Evolutionary conservation across 768 basidiomycete species (phyloP).

Genomic region (Tricholoma matsutake): DNA sequence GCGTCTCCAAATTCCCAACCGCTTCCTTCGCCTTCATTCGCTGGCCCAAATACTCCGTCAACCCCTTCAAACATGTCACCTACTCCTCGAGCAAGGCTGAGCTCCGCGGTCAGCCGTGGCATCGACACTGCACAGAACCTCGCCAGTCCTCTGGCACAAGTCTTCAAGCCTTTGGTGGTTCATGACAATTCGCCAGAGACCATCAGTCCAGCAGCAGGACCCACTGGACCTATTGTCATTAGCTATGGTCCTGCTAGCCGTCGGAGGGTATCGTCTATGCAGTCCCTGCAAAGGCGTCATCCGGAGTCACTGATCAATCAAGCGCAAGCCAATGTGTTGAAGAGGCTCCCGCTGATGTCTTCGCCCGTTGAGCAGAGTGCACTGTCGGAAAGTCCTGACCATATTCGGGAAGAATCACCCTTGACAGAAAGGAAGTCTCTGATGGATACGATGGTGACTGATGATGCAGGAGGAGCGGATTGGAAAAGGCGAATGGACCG

Average conservation of each 20-base stretch:
- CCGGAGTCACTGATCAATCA: conserved; percentile 17
- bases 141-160: conserved; percentile 68
- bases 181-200: conserved; percentile 42
- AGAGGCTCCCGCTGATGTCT: conserved; percentile 24
- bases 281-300: conserved; percentile 17
- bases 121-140: conserved; percentile 36
- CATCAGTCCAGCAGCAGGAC: conserved; percentile 6
- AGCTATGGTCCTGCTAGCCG: conserved; percentile 46
- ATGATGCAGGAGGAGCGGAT: not conserved
- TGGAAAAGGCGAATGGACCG: conserved; percentile 25
- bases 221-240: conserved; percentile 17
- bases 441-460: not conserved
- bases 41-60: not conserved
- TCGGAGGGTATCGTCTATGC: conserved; percentile 39
- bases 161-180: conserved; percentile 65
- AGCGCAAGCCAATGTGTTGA: conserved; percentile 14
- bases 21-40: not conserved
- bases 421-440: conserved; percentile 8
- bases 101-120: conserved; percentile 40
- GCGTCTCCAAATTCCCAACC: conserved; percentile 6
- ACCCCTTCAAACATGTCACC: conserved; percentile 13
- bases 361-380: conserved; percentile 10
- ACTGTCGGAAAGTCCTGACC: conserved; percentile 20
- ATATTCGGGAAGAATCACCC: conserved; percentile 7
- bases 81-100: conserved; percentile 37